phyloP scores from a whole-genome alignment of 495 filamentous ascomycete species.

The Chaetomium tenue region DNA sequence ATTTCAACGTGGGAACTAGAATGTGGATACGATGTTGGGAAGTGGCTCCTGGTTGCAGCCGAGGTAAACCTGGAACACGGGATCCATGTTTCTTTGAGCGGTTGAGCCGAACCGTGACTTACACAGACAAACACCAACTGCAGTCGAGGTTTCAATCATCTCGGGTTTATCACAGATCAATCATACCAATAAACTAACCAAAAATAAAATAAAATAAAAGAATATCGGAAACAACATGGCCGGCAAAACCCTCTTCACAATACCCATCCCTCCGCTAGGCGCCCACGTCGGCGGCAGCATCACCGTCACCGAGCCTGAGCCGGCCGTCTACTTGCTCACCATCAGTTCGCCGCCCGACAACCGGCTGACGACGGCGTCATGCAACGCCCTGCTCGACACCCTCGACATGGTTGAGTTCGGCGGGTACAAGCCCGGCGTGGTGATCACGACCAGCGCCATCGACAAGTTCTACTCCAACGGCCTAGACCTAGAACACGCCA shows the following conservation, averaged over 20 bases:
- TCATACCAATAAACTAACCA: neutral
- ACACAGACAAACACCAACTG: neutral
- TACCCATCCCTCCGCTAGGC: constrained; percentile 40
- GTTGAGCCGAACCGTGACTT: neutral
- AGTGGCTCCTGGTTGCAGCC: neutral
- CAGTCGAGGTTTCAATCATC: no score
- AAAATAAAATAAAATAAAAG: neutral
- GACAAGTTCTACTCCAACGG: constrained; percentile 82
- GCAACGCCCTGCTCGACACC: constrained; percentile 61
- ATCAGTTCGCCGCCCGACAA: constrained; percentile 72
- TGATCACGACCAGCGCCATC: constrained; percentile 71
- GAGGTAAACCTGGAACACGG: constrained; percentile 1
- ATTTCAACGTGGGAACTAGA: neutral
- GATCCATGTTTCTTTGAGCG: neutral
- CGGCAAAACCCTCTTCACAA: constrained; percentile 39
- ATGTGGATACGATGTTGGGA: neutral
- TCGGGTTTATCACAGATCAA: neutral
- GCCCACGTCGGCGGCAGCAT: constrained; percentile 51
- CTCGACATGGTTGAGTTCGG: constrained; percentile 70
- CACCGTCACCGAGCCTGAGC: constrained; percentile 55
- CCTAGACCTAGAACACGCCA: constrained; percentile 62
- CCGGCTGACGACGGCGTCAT: constrained; percentile 65
- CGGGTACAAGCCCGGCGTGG: constrained; percentile 62
- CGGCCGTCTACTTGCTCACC: constrained; percentile 67
- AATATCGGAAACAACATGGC: neutral